These are phyloP conservation scores for Chlamydomonas schloesseri DNA, from an alignment of 139 green algal genomes.

Conservation along the genomic window DNA sequence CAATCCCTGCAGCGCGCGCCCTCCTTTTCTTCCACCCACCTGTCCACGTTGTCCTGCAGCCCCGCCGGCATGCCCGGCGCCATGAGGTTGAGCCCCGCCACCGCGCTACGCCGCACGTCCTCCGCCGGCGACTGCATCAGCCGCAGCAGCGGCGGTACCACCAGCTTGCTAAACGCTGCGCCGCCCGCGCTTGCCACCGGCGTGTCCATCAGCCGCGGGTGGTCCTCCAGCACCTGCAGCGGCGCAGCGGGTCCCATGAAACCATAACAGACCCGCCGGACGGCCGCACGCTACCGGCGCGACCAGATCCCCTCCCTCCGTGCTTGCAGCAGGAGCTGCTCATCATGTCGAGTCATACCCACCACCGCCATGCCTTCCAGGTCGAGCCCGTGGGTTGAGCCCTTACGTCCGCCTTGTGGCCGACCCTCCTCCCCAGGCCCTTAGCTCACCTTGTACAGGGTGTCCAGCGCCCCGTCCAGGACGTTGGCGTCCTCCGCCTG, in stretches of 20 bases:
- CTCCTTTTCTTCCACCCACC: too few relatives aligned
- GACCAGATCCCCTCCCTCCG: too few relatives aligned
- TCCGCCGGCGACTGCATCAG: constrained; percentile 61
- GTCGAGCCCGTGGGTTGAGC: too few relatives aligned
- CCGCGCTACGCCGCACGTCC: constrained; percentile 61
- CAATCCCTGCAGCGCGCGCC: too few relatives aligned
- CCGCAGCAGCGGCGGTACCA: constrained; percentile 81
- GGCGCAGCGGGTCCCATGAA: neutral
- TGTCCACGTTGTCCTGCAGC: constrained; percentile 71
- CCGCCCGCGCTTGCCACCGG: constrained; percentile 2
- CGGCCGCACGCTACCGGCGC: too few relatives aligned
- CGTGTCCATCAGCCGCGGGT: constrained; percentile 76
- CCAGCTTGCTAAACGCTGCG: constrained; percentile 43
- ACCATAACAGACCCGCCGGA: too few relatives aligned
- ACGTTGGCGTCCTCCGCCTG: constrained; percentile 56
- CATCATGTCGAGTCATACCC: too few relatives aligned
- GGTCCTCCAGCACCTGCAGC: constrained; percentile 73
- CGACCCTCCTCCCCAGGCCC: too few relatives aligned
- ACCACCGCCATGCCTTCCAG: too few relatives aligned
- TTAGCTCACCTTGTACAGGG: constrained; percentile 94
- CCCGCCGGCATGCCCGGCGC: constrained; percentile 70
- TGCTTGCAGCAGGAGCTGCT: too few relatives aligned
- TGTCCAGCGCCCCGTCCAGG: constrained; percentile 90
- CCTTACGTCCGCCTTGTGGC: too few relatives aligned
- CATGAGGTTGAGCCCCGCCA: constrained; percentile 84